Evolutionary conservation across 495 filamentous ascomycete genomes (phyloP).

Genomic region (Staphylotrichum tortipilum): DNA sequence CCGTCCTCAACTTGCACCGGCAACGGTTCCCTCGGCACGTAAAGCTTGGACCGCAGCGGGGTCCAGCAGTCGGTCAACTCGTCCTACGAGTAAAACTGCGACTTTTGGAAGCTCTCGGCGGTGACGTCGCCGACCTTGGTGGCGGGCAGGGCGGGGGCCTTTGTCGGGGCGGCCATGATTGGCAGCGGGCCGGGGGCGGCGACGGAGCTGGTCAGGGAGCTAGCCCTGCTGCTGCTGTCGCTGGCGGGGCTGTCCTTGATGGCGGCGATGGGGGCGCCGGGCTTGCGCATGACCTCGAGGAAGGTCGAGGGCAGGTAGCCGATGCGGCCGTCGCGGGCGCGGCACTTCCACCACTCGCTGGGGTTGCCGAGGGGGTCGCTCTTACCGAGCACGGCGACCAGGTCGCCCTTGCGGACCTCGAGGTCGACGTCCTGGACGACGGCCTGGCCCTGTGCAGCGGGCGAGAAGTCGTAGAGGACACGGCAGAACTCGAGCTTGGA

Average conservation of each 20-base stretch:
- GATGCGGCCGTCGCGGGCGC: slow-evolving; percentile 81
- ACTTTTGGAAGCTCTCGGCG: slow-evolving; percentile 84
- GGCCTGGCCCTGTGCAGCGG: slow-evolving; percentile 50
- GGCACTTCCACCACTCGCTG: slow-evolving; percentile 94
- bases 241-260: slow-evolving; percentile 50
- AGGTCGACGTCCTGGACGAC: slow-evolving; percentile 71
- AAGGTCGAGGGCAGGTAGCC: slow-evolving; percentile 88
- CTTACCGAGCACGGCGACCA: slow-evolving; percentile 91
- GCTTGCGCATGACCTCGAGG: slow-evolving; percentile 69
- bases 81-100: slow-evolving; percentile 66
- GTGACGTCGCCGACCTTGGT: slow-evolving; percentile 61
- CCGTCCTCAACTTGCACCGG: too few species aligned
- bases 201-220: slow-evolving; percentile 37
- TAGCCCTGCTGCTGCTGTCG: slow-evolving; percentile 39
- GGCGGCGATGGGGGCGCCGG: slow-evolving; percentile 34
- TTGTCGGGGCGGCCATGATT: slow-evolving; percentile 21
- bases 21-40: too few species aligned
- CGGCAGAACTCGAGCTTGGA: slow-evolving; percentile 91
- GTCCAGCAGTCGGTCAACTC: not conserved
- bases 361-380: slow-evolving; percentile 85
- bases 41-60: too few species aligned
- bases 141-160: slow-evolving; percentile 44
- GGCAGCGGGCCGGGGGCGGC: slow-evolving; percentile 30
- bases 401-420: slow-evolving; percentile 86
- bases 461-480: slow-evolving; percentile 86